These are phyloP conservation scores for Ogataea saltuana DNA, from an alignment of 805 yeast species.

Conservation along the genomic window DNA sequence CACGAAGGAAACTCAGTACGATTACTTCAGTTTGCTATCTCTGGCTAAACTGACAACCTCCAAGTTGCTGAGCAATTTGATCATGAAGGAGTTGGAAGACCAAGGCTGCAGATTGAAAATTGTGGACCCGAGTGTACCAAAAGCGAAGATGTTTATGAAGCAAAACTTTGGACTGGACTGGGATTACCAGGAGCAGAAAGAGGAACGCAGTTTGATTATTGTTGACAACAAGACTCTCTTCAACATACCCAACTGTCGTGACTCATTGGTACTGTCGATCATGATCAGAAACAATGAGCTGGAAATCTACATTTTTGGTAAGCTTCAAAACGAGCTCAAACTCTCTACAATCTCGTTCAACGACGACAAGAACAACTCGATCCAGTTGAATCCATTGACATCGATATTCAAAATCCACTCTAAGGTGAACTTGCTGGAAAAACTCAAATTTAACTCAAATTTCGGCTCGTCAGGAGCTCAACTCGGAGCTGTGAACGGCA, in stretches of 20 bases:
- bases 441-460: slow-evolving; percentile 20
- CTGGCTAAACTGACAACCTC: slow-evolving; percentile 48
- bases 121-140: slow-evolving; percentile 24
- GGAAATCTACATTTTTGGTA: slow-evolving; percentile 38
- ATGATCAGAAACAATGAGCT: slow-evolving; percentile 30
- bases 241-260: slow-evolving; percentile 38
- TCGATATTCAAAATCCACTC: slow-evolving; percentile 35
- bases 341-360: slow-evolving; percentile 29
- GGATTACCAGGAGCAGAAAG: slow-evolving; percentile 21
- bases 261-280: slow-evolving; percentile 36
- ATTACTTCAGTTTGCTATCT: slow-evolving; percentile 37
- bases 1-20: slow-evolving; percentile 23
- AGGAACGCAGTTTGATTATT: slow-evolving; percentile 35
- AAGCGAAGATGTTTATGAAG: slow-evolving; percentile 23
- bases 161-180: slow-evolving; percentile 32
- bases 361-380: slow-evolving; percentile 27
- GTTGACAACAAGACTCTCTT: slow-evolving; percentile 39
- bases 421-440: slow-evolving; percentile 26
- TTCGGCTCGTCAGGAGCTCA: slow-evolving; percentile 5
- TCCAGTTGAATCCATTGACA: slow-evolving; percentile 26
- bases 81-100: slow-evolving; percentile 48
- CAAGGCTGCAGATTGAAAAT: slow-evolving; percentile 42
- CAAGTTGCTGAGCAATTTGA: slow-evolving; percentile 50
- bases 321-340: slow-evolving; percentile 28
- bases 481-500: neutral